phyloP scores from a whole-genome alignment of 345 rosid genomes.

The Bruguiera gymnorhiza region DNA sequence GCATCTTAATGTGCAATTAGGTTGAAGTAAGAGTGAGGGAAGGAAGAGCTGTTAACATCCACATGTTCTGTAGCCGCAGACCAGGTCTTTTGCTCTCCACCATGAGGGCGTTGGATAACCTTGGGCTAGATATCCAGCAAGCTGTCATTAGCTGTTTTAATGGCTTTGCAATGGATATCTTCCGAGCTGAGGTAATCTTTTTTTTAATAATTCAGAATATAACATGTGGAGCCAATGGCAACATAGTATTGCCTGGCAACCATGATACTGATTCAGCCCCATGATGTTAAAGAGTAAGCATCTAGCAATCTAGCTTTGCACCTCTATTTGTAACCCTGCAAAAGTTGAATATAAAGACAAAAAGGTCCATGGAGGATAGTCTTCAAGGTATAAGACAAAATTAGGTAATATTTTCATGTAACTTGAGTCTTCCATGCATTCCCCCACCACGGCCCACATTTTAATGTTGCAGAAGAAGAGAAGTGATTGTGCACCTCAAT shows the following conservation, averaged over 20 bases:
- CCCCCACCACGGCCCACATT: too few species aligned
- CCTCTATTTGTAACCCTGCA: too few species aligned
- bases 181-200: slow-evolving; percentile 84
- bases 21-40: slow-evolving; percentile 94
- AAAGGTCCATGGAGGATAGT: too few species aligned
- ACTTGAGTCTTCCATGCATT: slow-evolving; percentile 2
- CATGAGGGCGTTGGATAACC: slow-evolving; percentile 92
- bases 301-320: too few species aligned
- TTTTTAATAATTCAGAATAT: background rate
- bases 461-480: background rate
- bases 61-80: slow-evolving; percentile 94
- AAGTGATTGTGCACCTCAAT: background rate
- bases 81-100: slow-evolving; percentile 91
- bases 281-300: too few species aligned
- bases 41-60: slow-evolving; percentile 96
- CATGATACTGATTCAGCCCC: too few species aligned
- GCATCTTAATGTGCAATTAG: slow-evolving; percentile 25
- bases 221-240: background rate
- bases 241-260: too few species aligned
- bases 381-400: too few species aligned
- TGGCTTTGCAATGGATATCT: slow-evolving; percentile 94
- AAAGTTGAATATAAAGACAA: too few species aligned
- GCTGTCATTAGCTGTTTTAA: slow-evolving; percentile 98
- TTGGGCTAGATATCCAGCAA: slow-evolving; percentile 94
- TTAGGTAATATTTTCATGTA: too few species aligned